Conservation (phyloP, 352 stramenopile species). For the Globisporangium mamillatum region DNA sequence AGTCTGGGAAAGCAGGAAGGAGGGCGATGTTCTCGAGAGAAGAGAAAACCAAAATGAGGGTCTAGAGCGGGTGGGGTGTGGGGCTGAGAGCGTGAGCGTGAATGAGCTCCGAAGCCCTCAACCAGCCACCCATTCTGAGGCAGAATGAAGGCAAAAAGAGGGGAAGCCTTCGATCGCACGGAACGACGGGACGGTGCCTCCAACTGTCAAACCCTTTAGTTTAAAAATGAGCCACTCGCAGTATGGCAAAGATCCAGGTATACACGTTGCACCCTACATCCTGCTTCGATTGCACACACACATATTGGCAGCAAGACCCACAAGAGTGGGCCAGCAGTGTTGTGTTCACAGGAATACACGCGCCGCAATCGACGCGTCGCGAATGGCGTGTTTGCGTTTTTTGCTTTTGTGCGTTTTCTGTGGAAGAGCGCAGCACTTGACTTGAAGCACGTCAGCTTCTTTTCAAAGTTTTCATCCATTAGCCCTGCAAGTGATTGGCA, state of each 20-base stretch:
- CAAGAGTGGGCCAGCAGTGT: not conserved
- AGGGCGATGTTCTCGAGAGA: not conserved
- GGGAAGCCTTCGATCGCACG: not conserved
- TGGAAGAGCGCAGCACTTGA: not conserved
- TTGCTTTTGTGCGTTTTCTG: not conserved
- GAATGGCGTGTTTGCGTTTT: not conserved
- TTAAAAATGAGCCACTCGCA: constrained; percentile 1
- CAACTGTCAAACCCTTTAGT: constrained; percentile 7
- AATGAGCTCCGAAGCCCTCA: not conserved
- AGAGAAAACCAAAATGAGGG: constrained; percentile 11
- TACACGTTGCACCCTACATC: constrained; percentile 3
- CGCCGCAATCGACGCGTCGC: not conserved
- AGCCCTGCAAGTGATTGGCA: not conserved
- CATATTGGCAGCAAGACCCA: not conserved
- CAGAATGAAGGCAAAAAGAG: not conserved
- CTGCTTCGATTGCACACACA: constrained; percentile 5
- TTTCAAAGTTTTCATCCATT: constrained; percentile 2
- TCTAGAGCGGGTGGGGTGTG: not conserved
- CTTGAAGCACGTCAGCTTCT: not conserved
- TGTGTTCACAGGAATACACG: not conserved
- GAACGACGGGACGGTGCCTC: constrained; percentile 1
- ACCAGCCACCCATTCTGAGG: not conserved
- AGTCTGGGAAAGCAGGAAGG: not conserved
- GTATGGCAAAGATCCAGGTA: not conserved
- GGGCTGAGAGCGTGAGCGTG: not conserved